These are phyloP conservation scores for Kluyveromyces wickerhamii DNA, from an alignment of 805 yeast species.

Conservation along the genomic window DNA sequence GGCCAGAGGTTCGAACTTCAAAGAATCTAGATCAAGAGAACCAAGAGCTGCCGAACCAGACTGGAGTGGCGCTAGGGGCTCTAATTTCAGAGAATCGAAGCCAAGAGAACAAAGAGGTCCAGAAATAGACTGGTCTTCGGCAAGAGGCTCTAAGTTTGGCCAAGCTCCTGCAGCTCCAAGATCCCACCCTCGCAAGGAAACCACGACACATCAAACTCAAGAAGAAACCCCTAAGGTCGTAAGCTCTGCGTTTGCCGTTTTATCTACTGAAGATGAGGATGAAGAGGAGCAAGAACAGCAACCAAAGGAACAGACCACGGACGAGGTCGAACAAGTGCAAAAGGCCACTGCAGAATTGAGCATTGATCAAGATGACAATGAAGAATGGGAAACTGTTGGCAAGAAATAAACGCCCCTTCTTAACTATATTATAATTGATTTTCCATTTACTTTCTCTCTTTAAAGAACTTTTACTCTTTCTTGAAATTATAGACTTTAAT, in stretches of 20 bases:
- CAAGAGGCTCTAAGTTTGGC: conserved; percentile 37
- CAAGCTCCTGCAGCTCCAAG: conserved; percentile 5
- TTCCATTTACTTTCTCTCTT: too few species aligned
- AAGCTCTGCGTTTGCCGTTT: conserved; percentile 43
- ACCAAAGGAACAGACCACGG: conserved; percentile 11
- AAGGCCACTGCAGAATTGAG: conserved; percentile 35
- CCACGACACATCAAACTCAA: conserved; percentile 8
- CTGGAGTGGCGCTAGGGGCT: conserved; percentile 36
- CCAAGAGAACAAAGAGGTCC: conserved; percentile 27
- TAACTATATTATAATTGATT: too few species aligned
- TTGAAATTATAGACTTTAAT: too few species aligned
- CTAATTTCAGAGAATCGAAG: conserved; percentile 14
- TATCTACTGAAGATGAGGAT: conserved; percentile 45
- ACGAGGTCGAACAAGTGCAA: conserved; percentile 22
- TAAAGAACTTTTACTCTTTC: too few species aligned
- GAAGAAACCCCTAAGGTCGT: conserved; percentile 30
- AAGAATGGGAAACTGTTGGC: conserved; percentile 41
- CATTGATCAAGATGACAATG: conserved; percentile 29
- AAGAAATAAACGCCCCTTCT: conserved; percentile 2
- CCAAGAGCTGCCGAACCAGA: conserved; percentile 37
- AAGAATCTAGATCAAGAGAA: conserved; percentile 20
- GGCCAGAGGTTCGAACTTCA: conserved; percentile 32
- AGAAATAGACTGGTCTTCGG: conserved; percentile 44
- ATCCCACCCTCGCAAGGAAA: conserved; percentile 17
- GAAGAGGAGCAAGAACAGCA: conserved; percentile 33